Evolutionary conservation across 352 stramenopile genomes (phyloP).

Genomic region (Pythium biforme): DNA sequence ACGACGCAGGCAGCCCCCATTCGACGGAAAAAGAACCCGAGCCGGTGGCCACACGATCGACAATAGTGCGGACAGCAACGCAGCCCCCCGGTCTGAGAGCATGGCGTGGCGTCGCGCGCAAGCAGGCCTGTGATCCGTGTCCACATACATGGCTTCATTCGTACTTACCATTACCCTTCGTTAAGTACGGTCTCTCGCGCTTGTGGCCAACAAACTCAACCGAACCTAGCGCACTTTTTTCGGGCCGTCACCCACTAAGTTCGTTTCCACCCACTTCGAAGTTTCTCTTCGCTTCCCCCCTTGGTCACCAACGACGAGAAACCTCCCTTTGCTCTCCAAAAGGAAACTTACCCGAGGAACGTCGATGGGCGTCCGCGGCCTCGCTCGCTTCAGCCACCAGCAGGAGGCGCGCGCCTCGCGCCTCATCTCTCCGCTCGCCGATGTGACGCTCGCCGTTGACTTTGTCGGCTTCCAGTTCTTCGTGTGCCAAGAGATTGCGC

Average conservation of each 20-base stretch:
- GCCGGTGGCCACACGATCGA: no score
- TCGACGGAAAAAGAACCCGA: no score
- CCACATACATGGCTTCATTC: background rate
- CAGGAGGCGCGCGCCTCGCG: constrained; percentile 46
- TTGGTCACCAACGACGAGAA: background rate
- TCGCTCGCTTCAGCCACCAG: constrained; percentile 58
- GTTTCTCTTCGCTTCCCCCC: background rate
- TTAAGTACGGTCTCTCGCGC: background rate
- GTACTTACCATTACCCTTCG: background rate
- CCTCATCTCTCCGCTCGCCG: constrained; percentile 34
- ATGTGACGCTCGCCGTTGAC: constrained; percentile 79
- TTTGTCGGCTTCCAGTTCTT: constrained; percentile 79
- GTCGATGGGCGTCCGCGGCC: constrained; percentile 60
- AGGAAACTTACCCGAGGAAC: background rate
- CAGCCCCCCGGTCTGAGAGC: no score
- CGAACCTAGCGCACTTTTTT: background rate
- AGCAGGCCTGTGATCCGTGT: no score
- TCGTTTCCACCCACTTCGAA: constrained; percentile 8
- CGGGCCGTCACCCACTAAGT: constrained; percentile 1
- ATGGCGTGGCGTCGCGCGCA: no score
- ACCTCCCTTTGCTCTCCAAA: background rate
- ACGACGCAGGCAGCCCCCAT: no score
- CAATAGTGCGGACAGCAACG: no score
- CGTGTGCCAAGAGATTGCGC: constrained; percentile 57
- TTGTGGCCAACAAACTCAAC: background rate